Base-by-base conservation (phyloP, 768 basidiomycete species). In the Suillus paluster region DNA sequence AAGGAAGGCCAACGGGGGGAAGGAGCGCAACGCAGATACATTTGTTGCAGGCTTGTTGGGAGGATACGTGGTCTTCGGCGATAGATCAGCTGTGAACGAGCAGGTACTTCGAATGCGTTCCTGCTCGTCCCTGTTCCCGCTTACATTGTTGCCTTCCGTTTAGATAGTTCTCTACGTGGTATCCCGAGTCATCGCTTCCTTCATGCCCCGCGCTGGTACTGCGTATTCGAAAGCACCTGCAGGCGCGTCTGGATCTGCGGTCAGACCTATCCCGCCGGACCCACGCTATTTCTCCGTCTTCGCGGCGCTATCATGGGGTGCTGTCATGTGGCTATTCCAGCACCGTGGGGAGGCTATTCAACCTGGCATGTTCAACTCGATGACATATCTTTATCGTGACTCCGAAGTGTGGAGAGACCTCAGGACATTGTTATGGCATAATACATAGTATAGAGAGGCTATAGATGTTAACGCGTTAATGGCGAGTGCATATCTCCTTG, bases 141-240 rank as follows among this genome's bases (percentile, higher is more conserved):
- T 54, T 58, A 56, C 61, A 30, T 64, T 14, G 62, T n/a, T 42
- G 42, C 34, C 42, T 48, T 49, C 45, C 49, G 33, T 55, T 30
- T 64, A 97, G 94, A 97, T 99, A 68, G 97, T 99, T 23, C 87
- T 99, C 63, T 99, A 99, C 71, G 94, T 99, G 64, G 87, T 92
- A 61, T 94, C 94, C 27, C 89, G 97, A 55, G 93, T 97, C 50
- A 81, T 99, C 48, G 90, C 96, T 19, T 91, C 97, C 7, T 89
- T 97, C 79, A 82, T 99, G 38, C 95, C 97, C 5, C 89, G 97
- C 63, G 84, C 91, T 33, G 71, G 79, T 33, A 67, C 81, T 36
- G 80, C 86, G 23, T 85, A 88, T 70, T 80, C 83, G 44, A 78
- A 80, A 30, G 74, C 79, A 14, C 68, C 80, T 10, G 74, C 79